These are phyloP conservation scores for Mediolabrus comicus DNA, from an alignment of 108 stramenopile genomes.

Conservation along the genomic window DNA sequence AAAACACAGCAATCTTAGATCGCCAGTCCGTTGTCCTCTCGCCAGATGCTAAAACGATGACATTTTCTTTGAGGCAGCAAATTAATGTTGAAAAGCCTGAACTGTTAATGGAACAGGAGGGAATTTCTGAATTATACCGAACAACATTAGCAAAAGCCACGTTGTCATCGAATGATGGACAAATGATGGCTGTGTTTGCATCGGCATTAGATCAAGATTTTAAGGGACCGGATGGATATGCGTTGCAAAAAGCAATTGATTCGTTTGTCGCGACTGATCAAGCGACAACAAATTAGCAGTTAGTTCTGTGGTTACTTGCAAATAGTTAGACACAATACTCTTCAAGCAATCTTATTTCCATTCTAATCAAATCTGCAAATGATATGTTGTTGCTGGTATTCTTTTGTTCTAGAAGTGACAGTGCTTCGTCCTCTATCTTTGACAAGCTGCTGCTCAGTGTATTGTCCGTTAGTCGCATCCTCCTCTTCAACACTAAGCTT, in stretches of 20 bases:
- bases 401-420: neutral
- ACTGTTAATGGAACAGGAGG: conserved; percentile 73
- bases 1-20: conserved; percentile 41
- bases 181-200: conserved; percentile 78
- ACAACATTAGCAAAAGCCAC: conserved; percentile 77
- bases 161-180: conserved; percentile 67
- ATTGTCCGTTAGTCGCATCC: neutral
- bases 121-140: conserved; percentile 67
- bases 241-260: conserved; percentile 55
- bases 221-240: conserved; percentile 64
- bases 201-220: conserved; percentile 80
- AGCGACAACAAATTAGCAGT: neutral
- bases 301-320: neutral
- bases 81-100: conserved; percentile 89
- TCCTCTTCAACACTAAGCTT: neutral
- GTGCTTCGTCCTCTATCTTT: conserved; percentile 1
- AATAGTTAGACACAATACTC: neutral
- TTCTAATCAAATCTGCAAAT: neutral
- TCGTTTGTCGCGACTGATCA: conserved; percentile 63
- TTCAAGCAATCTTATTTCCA: conserved; percentile 6
- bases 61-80: conserved; percentile 61
- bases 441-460: neutral
- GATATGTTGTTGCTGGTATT: neutral
- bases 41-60: conserved; percentile 60
- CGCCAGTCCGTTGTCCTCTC: conserved; percentile 46